Evolutionary conservation across 345 rosid species (phyloP), one percentile per base, ranked within the genome.

Genomic region (Barbarea vulgaris): DNA sequence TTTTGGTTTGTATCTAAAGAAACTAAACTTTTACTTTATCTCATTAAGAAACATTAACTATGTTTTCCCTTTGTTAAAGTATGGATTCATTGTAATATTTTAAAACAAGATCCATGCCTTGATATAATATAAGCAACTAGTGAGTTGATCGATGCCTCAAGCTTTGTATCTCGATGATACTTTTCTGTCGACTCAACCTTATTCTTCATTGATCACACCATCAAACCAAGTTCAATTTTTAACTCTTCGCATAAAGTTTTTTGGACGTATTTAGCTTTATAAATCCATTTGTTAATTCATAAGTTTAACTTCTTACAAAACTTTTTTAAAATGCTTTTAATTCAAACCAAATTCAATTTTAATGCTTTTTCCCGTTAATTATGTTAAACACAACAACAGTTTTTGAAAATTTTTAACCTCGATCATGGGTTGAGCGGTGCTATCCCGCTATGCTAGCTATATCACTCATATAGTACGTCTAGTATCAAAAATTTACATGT

Each of bases 121-220:
- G 72, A 74, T 47, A 56, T 5, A 46, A 66, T 56, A 66, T 56
- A 67, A 58, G 27, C 79, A 58, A 36, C 57, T 19, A 67, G 54
- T 19, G 73, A 58, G 79, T 22, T 67, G 50, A 59, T 67, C 79
- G 78, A 75, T 67, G 67, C 46, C 78, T 75, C 53, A 67, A 48
- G 60, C 67, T 48, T 75, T 67, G 73, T 41, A 50, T 19, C 56
- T 66, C 24, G 25, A 58, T 42, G 47, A 65, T 42, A 55, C 39
- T 34, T 65, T 66, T 15, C 39, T 74, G 60, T 54, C 60, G 67
- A 56, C 51, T 58, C 21, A 8, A 57, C 66, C 18, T 74, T 56
- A 46, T 65, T 46, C 58, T 65, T 59, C 61, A 66, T 67, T 67
- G 54, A 58, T 67, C 61, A 37, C 28, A 48, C 33, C 79, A 67